A percentile compares a stretch with the other conserved stretches of the same genome.
Conservation (phyloP, 2,329 filamentous ascomycete species). For the Cryphonectria nitschkei region DNA sequence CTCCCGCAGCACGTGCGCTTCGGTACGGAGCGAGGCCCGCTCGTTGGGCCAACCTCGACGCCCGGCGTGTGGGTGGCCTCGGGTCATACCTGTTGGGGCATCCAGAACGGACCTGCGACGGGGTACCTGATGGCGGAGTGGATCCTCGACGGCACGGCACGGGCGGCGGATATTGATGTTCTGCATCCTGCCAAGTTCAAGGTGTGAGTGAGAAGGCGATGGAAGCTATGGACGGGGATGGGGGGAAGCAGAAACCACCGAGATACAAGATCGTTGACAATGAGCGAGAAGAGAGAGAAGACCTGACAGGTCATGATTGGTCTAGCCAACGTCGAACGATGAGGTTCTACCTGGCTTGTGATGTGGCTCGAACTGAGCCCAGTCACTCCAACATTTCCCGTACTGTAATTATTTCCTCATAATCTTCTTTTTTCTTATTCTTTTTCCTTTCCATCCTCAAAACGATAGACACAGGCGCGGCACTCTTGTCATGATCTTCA, state of each 20-base stretch:
- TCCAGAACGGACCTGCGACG: slow-evolving; percentile 92
- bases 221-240: not conserved
- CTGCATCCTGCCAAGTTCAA: slow-evolving; percentile 70
- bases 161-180: slow-evolving; percentile 66
- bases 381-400: not conserved
- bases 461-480: not conserved
- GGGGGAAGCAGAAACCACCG: not conserved
- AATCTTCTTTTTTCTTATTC: too few species aligned
- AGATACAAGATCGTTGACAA: not conserved
- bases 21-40: slow-evolving; percentile 66
- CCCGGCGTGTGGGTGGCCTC: slow-evolving; percentile 80
- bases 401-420: not conserved
- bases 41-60: slow-evolving; percentile 76
- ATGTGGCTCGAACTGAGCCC: not conserved
- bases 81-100: slow-evolving; percentile 97
- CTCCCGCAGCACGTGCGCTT: slow-evolving; percentile 73
- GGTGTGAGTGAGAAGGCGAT: slow-evolving; percentile 40
- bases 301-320: not conserved
- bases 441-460: not conserved
- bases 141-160: slow-evolving; percentile 72
- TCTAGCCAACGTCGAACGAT: not conserved
- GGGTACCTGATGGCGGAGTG: slow-evolving; percentile 81
- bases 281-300: not conserved
- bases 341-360: not conserved
- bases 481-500: not conserved